These are phyloP conservation scores for Gossypium mustelinum DNA, from an alignment of 345 rosid genomes.

Conservation along the genomic window DNA sequence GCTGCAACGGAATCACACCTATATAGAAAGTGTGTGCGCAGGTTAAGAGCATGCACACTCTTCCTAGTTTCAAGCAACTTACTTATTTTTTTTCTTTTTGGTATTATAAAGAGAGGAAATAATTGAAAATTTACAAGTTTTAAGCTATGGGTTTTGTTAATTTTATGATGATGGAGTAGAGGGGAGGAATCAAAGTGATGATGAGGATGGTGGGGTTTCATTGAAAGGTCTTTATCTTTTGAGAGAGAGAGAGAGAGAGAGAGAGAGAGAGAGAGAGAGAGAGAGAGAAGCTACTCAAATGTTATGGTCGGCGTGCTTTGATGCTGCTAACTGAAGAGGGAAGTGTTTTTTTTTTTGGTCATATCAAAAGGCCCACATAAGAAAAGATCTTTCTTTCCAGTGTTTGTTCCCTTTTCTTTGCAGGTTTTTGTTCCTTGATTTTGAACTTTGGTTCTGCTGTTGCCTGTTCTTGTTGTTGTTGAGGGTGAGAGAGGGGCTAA, in stretches of 20 bases:
- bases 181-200: constrained; percentile 19
- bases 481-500: background rate
- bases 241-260: constrained; percentile 9
- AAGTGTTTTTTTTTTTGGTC: constrained; percentile 2
- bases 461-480: background rate
- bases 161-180: constrained; percentile 10
- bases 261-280: constrained; percentile 9
- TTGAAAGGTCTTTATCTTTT: constrained; percentile 54
- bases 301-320: constrained; percentile 57
- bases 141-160: background rate
- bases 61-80: constrained; percentile 43
- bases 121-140: background rate
- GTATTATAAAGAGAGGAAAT: background rate
- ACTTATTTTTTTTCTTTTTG: background rate
- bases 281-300: constrained; percentile 16
- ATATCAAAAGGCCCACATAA: constrained; percentile 37
- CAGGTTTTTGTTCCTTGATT: constrained; percentile 61
- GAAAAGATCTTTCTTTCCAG: constrained; percentile 22
- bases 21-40: constrained; percentile 58
- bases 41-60: constrained; percentile 66
- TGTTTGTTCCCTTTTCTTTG: constrained; percentile 24
- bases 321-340: constrained; percentile 40
- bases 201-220: constrained; percentile 29
- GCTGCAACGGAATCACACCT: constrained; percentile 80
- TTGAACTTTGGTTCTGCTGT: constrained; percentile 30